These are phyloP conservation scores for Fusarium avenaceum DNA, from an alignment of 2,329 filamentous ascomycete species.

Conservation along the genomic window DNA sequence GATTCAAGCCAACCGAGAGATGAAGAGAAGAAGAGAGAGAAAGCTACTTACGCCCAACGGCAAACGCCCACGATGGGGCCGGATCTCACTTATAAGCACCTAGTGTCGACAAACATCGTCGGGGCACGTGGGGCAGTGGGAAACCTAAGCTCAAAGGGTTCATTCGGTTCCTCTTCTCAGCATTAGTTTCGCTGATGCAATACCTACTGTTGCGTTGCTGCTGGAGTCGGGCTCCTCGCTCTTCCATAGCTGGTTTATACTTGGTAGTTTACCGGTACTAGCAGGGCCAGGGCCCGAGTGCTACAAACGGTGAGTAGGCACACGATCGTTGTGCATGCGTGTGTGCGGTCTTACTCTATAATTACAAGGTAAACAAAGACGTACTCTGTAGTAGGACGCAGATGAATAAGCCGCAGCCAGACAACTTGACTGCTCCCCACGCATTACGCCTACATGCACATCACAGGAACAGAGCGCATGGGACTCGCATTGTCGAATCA, in stretches of 20 bases:
- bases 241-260: slow-evolving; percentile 5
- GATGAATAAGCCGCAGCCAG: slow-evolving; percentile 18
- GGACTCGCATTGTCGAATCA: slow-evolving; percentile 29
- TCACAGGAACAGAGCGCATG: not conserved
- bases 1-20: slow-evolving; percentile 15
- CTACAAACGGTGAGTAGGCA: slow-evolving; percentile 33
- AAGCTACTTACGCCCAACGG: not conserved
- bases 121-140: slow-evolving; percentile 29
- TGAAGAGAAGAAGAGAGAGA: not conserved
- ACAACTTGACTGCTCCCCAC: slow-evolving; percentile 26
- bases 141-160: slow-evolving; percentile 20
- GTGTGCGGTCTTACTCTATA: slow-evolving; percentile 26
- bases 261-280: not conserved
- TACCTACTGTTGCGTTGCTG: slow-evolving; percentile 7
- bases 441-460: slow-evolving; percentile 31
- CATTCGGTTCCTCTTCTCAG: slow-evolving; percentile 18
- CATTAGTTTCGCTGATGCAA: slow-evolving; percentile 38
- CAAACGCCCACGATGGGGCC: slow-evolving; percentile 26
- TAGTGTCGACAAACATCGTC: slow-evolving; percentile 25
- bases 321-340: slow-evolving; percentile 33
- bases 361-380: not conserved
- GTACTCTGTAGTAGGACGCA: not conserved
- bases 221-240: slow-evolving; percentile 3
- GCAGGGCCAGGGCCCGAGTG: slow-evolving; percentile 4
- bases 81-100: slow-evolving; percentile 34